phyloP scores from a whole-genome alignment of 2,329 filamentous ascomycete species.

The Fusarium xyrophilum region DNA sequence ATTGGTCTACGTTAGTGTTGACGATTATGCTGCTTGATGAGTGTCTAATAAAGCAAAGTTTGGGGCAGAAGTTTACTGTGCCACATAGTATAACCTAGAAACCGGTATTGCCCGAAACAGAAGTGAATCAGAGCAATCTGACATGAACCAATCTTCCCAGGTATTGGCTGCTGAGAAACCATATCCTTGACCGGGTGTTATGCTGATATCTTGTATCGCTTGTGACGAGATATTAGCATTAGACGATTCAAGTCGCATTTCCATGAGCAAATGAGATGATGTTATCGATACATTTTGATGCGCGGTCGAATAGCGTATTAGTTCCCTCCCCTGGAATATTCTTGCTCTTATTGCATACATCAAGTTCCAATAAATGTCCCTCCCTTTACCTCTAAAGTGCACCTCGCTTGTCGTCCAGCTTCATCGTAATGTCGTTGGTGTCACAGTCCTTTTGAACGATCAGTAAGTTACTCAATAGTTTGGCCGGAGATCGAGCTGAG shows the following conservation, averaged over 20 bases:
- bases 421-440: not conserved
- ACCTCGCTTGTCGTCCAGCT: not conserved
- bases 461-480: not conserved
- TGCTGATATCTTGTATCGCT: not conserved
- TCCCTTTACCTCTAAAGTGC: not conserved
- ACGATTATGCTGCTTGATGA: not conserved
- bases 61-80: not conserved
- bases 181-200: not conserved
- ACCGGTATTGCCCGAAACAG: not conserved
- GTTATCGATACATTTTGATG: not conserved
- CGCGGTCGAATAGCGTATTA: not conserved
- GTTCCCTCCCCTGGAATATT: not conserved
- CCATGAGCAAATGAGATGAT: not conserved
- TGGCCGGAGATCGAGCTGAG: not conserved
- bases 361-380: constrained; percentile 4
- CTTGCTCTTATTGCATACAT: not conserved
- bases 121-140: not conserved
- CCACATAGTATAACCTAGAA: not conserved
- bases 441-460: not conserved
- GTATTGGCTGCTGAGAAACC: not conserved
- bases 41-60: not conserved
- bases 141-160: not conserved
- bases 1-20: not conserved
- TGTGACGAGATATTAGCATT: not conserved
- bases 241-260: not conserved